phyloP scores from a whole-genome alignment of 1,139 yeast genomes.

The Cylindricascospora bacillispora region DNA sequence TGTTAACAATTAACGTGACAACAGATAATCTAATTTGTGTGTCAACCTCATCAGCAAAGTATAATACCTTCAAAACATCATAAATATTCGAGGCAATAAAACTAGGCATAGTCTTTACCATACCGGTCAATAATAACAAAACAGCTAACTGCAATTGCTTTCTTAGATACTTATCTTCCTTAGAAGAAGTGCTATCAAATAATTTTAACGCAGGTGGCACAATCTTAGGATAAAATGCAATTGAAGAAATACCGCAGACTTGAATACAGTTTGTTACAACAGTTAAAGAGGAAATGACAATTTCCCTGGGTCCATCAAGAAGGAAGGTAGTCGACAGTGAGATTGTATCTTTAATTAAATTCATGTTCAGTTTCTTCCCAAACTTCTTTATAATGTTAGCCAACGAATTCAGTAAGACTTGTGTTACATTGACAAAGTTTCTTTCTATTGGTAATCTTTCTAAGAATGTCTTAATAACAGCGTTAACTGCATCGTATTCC shows the following conservation, averaged over 20 bases:
- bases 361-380: conserved; percentile 38
- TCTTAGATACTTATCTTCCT: conserved; percentile 23
- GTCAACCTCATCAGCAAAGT: conserved; percentile 46
- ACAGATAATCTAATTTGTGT: conserved; percentile 50
- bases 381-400: conserved; percentile 53
- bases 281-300: conserved; percentile 64
- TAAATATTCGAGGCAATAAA: conserved; percentile 63
- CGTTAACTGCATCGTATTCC: conserved; percentile 36
- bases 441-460: conserved; percentile 31
- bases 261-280: conserved; percentile 59
- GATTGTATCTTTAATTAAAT: conserved; percentile 38
- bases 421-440: conserved; percentile 40
- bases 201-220: conserved; percentile 61
- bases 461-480: conserved; percentile 37
- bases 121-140: conserved; percentile 57
- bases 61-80: conserved; percentile 44
- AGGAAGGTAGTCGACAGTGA: conserved; percentile 38
- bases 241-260: conserved; percentile 70
- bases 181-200: conserved; percentile 35
- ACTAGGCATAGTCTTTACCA: conserved; percentile 75
- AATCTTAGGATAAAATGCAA: conserved; percentile 75
- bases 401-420: conserved; percentile 58
- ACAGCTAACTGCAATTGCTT: conserved; percentile 48
- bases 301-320: conserved; percentile 40
- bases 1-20: conserved; percentile 51